Evolutionary conservation across 306 rosid genomes (phyloP).

Genomic region (Vigna radiata): DNA sequence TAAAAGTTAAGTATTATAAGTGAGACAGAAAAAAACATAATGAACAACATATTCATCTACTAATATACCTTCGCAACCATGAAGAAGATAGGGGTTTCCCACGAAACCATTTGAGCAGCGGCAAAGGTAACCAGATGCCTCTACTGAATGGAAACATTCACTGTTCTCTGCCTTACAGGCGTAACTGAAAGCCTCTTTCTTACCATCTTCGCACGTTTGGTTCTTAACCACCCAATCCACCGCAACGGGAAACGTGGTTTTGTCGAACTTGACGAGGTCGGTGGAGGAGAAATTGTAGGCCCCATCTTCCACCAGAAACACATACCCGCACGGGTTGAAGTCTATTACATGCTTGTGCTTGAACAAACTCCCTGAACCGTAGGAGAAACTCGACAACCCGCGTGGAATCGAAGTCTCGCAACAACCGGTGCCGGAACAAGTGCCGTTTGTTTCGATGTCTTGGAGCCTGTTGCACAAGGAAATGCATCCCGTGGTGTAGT

Average conservation of each 20-base stretch:
- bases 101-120: constrained; percentile 45
- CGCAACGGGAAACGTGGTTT: constrained; percentile 8
- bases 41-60: no score
- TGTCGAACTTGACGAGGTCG: background rate
- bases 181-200: background rate
- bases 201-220: constrained; percentile 31
- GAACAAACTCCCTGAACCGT: accelerated
- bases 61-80: constrained; percentile 47
- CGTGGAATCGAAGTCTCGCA: constrained; percentile 46
- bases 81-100: constrained; percentile 57
- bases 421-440: constrained; percentile 55
- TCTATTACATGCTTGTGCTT: background rate
- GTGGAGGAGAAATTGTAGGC: background rate
- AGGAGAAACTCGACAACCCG: background rate
- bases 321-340: constrained; percentile 51
- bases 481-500: constrained; percentile 45
- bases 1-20: no score
- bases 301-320: constrained; percentile 27
- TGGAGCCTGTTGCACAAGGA: constrained; percentile 18
- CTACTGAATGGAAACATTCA: background rate
- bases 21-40: no score
- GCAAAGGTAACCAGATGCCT: constrained; percentile 50
- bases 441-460: background rate
- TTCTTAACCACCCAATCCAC: constrained; percentile 57
- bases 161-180: constrained; percentile 19